Percentiles rank a stretch among this genome's conserved stretches.
These are phyloP conservation scores for Biscogniauxia marginata DNA, from an alignment of 2,329 filamentous ascomycete genomes.

Conservation along the genomic window DNA sequence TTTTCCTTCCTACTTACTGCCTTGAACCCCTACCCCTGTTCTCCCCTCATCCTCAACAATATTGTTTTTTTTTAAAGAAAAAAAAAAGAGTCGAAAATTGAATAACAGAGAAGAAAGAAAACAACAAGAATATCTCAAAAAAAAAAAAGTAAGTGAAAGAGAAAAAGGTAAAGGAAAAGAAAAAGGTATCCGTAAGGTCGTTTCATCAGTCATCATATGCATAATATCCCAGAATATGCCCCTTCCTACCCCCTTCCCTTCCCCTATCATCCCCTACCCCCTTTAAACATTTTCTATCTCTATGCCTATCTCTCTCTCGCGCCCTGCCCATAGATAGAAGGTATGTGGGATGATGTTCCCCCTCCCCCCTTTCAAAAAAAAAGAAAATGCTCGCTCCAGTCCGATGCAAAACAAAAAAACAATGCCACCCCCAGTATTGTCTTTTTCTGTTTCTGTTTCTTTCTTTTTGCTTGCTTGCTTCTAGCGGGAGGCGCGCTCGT, in stretches of 20 bases:
- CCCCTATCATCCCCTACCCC: not conserved
- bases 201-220: not conserved
- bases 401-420: slow-evolving; percentile 17
- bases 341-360: slow-evolving; percentile 1
- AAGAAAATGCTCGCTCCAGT: slow-evolving; percentile 19
- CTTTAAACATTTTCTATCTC: not conserved
- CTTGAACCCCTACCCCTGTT: no score
- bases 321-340: no score
- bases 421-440: not conserved
- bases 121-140: slow-evolving; percentile 1
- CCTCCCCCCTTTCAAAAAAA: no score
- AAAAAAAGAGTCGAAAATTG: slow-evolving; percentile 12
- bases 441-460: not conserved
- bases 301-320: no score
- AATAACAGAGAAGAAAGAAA: slow-evolving; percentile 4
- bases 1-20: no score
- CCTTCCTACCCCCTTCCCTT: not conserved
- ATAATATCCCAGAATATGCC: not conserved
- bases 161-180: slow-evolving; percentile 5
- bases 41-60: no score
- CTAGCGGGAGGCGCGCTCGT: no score
- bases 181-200: not conserved
- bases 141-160: slow-evolving; percentile 4
- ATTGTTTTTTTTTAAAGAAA: slow-evolving; percentile 5
- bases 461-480: not conserved